Evolutionary conservation across 148 eudicot species (phyloP), one percentile per base, ranked within the genome.

Genomic region (Camellia japonica): DNA sequence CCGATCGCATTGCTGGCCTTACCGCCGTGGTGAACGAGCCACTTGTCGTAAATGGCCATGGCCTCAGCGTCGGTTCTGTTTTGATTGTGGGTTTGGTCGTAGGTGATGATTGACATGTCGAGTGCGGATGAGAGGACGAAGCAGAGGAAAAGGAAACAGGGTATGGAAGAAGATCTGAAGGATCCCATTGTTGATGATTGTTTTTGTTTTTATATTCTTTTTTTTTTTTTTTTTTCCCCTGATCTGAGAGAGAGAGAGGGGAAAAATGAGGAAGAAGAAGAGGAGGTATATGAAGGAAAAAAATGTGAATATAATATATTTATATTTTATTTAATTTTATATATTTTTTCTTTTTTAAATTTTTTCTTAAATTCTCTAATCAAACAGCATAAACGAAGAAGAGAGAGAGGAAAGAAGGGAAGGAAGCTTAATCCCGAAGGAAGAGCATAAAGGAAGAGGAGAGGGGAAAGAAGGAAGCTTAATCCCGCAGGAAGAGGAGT

Each of bases 21-120:
- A 8, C 80, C 78, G 84, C 80, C 78, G 84, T 93, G 89, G 7
- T 80, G 71, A 2, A 84, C 85, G 6, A 91, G 84, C 97, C 97
- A 93, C 0, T 91, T 86, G 61, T 93, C 90, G 84, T 90, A 93
- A 43, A 91, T 38, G 6, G 66, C 23, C 78, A 8, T 73, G 72
- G 87, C 60, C 49, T 90, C 92, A 18, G 81, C 78, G 15, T 92
- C 87, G 30, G 93, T 77, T 15, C 85, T 54, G 20, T 46, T 15
- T 65, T 67, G 66, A 42, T 52, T 14, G 80, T 88, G 90, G 61
- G 59, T 23, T 47, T n/a, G 13, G 72, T 88, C 89, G 86, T 93
- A 93, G 66, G 12, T 47, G 84, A 91, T 87, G 65, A 90, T 91
- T 42, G 91, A 89, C 91, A 86, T 89, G 85, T 91, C 95, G 0